Conservation (phyloP, 2,329 filamentous ascomycete genomes). For the Colletotrichum godetiae region DNA sequence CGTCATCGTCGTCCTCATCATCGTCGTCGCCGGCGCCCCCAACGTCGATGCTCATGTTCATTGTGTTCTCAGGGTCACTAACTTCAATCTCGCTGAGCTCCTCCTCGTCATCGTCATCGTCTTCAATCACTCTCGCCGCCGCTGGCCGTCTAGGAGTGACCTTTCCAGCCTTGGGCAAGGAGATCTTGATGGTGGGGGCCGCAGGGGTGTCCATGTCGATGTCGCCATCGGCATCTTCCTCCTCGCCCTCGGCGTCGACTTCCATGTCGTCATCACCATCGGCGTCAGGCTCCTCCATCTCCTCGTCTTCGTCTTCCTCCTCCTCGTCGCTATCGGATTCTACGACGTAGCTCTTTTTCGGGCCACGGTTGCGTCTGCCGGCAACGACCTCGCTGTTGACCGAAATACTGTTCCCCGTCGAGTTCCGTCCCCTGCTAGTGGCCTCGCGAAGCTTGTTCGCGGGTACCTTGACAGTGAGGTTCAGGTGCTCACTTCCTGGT, state of each 20-base stretch:
- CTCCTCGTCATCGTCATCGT: slow-evolving; percentile 38
- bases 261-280: slow-evolving; percentile 53
- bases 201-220: slow-evolving; percentile 58
- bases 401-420: slow-evolving; percentile 42
- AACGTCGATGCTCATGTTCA: slow-evolving; percentile 47
- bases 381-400: slow-evolving; percentile 56
- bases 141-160: slow-evolving; percentile 31
- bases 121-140: slow-evolving; percentile 36
- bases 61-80: slow-evolving; percentile 41
- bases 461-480: slow-evolving; percentile 64
- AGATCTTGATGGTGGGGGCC: slow-evolving; percentile 36
- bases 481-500: slow-evolving; percentile 58
- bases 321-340: slow-evolving; percentile 64
- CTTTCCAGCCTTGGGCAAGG: slow-evolving; percentile 34
- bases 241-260: slow-evolving; percentile 44
- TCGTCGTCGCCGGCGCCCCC: slow-evolving; percentile 43
- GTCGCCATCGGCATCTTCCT: slow-evolving; percentile 50
- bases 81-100: slow-evolving; percentile 40
- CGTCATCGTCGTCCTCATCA: slow-evolving; percentile 45
- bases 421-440: slow-evolving; percentile 51
- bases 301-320: slow-evolving; percentile 53
- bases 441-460: slow-evolving; percentile 64
- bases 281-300: slow-evolving; percentile 42
- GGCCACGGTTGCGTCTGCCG: slow-evolving; percentile 64
- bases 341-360: slow-evolving; percentile 70